These are phyloP conservation scores for Myriosclerotinia duriaeana DNA, from an alignment of 2,329 filamentous ascomycete species.

Conservation along the genomic window DNA sequence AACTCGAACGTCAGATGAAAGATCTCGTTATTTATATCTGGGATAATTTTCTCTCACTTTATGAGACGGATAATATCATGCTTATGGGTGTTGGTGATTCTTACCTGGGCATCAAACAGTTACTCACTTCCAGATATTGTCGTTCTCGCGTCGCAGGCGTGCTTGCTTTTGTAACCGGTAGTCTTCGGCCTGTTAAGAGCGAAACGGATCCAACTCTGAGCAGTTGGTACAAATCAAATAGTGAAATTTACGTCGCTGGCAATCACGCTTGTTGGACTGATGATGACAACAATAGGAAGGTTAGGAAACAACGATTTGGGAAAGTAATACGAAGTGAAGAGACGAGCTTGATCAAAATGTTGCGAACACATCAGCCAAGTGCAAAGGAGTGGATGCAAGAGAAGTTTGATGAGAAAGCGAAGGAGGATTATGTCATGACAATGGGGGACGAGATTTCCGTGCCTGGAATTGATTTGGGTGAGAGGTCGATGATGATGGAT, in stretches of 20 bases:
- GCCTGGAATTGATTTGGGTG: neutral
- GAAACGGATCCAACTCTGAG: slow-evolving; percentile 72
- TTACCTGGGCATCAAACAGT: slow-evolving; percentile 77
- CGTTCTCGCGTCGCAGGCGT: slow-evolving; percentile 68
- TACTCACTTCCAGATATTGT: slow-evolving; percentile 73
- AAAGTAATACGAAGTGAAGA: slow-evolving; percentile 54
- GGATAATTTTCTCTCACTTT: slow-evolving; percentile 93
- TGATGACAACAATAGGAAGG: slow-evolving; percentile 57
- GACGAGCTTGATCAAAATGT: slow-evolving; percentile 55
- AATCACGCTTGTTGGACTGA: slow-evolving; percentile 76
- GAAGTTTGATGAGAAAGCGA: slow-evolving; percentile 26
- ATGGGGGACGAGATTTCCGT: slow-evolving; percentile 16
- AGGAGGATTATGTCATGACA: slow-evolving; percentile 26
- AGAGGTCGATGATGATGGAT: slow-evolving; percentile 1
- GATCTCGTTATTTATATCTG: slow-evolving; percentile 84
- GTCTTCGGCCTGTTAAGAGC: slow-evolving; percentile 74
- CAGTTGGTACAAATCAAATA: slow-evolving; percentile 81
- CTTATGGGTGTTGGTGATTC: slow-evolving; percentile 88
- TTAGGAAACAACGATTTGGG: slow-evolving; percentile 61
- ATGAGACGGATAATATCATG: slow-evolving; percentile 68
- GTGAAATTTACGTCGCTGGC: slow-evolving; percentile 72
- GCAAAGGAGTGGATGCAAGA: slow-evolving; percentile 51
- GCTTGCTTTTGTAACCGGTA: slow-evolving; percentile 78
- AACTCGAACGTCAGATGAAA: slow-evolving; percentile 55
- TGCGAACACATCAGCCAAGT: slow-evolving; percentile 54